These are phyloP conservation scores for Talaromyces adpressus DNA, from an alignment of 495 filamentous ascomycete genomes.

Conservation along the genomic window DNA sequence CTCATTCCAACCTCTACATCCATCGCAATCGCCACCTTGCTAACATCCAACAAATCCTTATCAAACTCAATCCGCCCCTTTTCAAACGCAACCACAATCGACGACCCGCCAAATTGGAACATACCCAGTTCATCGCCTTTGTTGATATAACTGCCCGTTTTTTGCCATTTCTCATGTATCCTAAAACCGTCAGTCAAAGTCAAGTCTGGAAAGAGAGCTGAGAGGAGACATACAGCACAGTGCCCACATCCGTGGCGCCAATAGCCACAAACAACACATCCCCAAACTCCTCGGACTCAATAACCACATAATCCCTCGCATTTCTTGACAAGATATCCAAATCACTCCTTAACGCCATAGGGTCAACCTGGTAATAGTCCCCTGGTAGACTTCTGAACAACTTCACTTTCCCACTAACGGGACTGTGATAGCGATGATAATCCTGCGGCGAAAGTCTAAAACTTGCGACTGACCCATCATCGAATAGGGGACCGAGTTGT, in stretches of 20 bases:
- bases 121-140: slow-evolving; percentile 35
- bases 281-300: slow-evolving; percentile 23
- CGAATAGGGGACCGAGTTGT: slow-evolving; percentile 24
- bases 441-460: slow-evolving; percentile 35
- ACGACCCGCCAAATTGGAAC: slow-evolving; percentile 36
- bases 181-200: slow-evolving; percentile 6
- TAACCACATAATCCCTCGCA: slow-evolving; percentile 18
- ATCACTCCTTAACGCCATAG: slow-evolving; percentile 15
- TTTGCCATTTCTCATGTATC: slow-evolving; percentile 20
- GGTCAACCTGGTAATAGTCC: slow-evolving; percentile 34
- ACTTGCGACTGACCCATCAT: slow-evolving; percentile 33
- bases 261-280: slow-evolving; percentile 26
- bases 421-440: slow-evolving; percentile 44
- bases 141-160: slow-evolving; percentile 43
- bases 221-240: slow-evolving; percentile 18
- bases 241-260: slow-evolving; percentile 21
- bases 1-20: slow-evolving; percentile 28
- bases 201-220: neutral
- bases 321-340: slow-evolving; percentile 22
- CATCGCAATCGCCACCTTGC: slow-evolving; percentile 15
- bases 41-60: slow-evolving; percentile 24
- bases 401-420: slow-evolving; percentile 29
- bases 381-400: slow-evolving; percentile 23
- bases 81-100: slow-evolving; percentile 33
- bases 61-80: slow-evolving; percentile 30